Evolutionary conservation across 2,329 filamentous ascomycete genomes (phyloP).

Genomic region (Neonectria hederae): DNA sequence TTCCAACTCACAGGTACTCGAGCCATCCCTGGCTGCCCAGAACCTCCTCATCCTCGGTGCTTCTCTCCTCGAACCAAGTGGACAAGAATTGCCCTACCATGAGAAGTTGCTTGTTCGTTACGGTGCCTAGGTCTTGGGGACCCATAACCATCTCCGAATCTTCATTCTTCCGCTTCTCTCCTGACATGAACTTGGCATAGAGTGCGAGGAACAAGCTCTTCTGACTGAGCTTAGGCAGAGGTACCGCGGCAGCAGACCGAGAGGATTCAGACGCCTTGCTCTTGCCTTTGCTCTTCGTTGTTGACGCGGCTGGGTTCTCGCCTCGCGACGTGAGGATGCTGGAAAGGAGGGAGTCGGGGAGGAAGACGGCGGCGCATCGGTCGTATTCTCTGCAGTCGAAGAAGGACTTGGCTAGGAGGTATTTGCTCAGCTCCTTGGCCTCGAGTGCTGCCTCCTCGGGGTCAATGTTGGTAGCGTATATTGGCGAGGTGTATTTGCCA

Average conservation of each 20-base stretch:
- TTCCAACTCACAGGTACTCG: conserved; percentile 73
- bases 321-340: conserved; percentile 66
- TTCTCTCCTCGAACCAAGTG: conserved; percentile 79
- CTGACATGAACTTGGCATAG: conserved; percentile 91
- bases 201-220: conserved; percentile 91
- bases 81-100: conserved; percentile 80
- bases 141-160: conserved; percentile 98
- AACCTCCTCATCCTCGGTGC: conserved; percentile 66
- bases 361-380: conserved; percentile 87
- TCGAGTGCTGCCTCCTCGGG: conserved; percentile 80
- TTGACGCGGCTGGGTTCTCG: conserved; percentile 47
- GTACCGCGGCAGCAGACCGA: conserved; percentile 35
- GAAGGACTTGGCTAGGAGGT: conserved; percentile 89
- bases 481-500: conserved; percentile 54
- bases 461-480: conserved; percentile 69
- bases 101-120: conserved; percentile 85
- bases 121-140: conserved; percentile 86
- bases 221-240: conserved; percentile 75
- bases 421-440: conserved; percentile 80
- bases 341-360: conserved; percentile 81
- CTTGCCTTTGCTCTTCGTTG: conserved; percentile 70
- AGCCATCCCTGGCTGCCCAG: conserved; percentile 87
- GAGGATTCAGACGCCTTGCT: conserved; percentile 44
- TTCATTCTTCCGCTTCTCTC: conserved; percentile 96
- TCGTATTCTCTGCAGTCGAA: conserved; percentile 97